These are phyloP conservation scores for Boletus rubescentipes DNA, from an alignment of 768 basidiomycete species.

Conservation along the genomic window DNA sequence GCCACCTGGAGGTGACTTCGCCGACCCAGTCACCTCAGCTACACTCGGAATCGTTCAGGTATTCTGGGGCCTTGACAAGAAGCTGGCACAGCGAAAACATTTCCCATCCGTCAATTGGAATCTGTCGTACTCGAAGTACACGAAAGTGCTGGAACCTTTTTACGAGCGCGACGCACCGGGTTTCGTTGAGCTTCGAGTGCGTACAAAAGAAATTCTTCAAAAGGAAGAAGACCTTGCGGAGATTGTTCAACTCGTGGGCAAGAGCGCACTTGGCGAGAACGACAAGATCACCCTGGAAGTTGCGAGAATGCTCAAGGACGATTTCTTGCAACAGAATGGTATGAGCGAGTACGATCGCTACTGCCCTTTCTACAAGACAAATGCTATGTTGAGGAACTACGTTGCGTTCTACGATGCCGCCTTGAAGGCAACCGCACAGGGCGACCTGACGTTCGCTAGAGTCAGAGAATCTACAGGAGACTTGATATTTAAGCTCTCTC, in stretches of 20 bases:
- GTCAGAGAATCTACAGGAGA: constrained; percentile 87
- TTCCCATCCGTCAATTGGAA: constrained; percentile 99
- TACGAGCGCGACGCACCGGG: constrained; percentile 90
- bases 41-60: constrained; percentile 99
- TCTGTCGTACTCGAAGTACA: constrained; percentile 98
- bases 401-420: constrained; percentile 94
- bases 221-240: constrained; percentile 99
- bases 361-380: constrained; percentile 99
- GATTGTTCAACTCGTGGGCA: constrained; percentile 99
- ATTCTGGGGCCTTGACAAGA: constrained; percentile 99
- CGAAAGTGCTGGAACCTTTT: constrained; percentile 87
- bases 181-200: constrained; percentile 91
- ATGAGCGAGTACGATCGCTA: constrained; percentile 97
- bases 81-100: constrained; percentile 97
- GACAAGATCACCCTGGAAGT: constrained; percentile 99
- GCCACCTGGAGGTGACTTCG: constrained; percentile 98
- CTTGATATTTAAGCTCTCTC: constrained; percentile 94
- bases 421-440: constrained; percentile 77
- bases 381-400: constrained; percentile 92
- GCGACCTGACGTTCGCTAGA: constrained; percentile 80
- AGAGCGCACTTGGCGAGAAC: constrained; percentile 93
- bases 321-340: constrained; percentile 97
- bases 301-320: constrained; percentile 95
- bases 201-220: constrained; percentile 95
- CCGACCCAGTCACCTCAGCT: constrained; percentile 96